Base-by-base conservation (phyloP, 306 rosid species). In the Begonia peltatifolia region DNA sequence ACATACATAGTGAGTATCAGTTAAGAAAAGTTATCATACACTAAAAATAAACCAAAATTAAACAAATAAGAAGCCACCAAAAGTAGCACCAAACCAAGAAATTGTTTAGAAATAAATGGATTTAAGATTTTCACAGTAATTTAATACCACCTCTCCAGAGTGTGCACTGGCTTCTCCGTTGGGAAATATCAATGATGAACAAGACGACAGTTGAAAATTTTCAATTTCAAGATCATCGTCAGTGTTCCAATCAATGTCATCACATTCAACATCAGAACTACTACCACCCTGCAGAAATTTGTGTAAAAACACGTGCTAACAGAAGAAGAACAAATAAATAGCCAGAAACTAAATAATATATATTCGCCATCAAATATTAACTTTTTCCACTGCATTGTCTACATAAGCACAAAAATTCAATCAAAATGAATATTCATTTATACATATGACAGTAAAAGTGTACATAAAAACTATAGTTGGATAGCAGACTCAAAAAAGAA, bases 211-310 rank as follows among this genome's bases (percentile, higher is more conserved):
- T 23, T 71, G 48, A 53, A 76, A 69, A 62, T 76, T 70, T 22
- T 75, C 83, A 73, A 82, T 82, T 69, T 89, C 97, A 23, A 63
- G 73, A 67, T 89, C 97, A 38, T 89, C 97, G 9, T 89, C 97
- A 9, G 84, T 71, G 66, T 78, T 83, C 97, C 95, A 89, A 65
- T 89, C 95, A 59, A 69, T 52, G 25, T 73, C 64, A 41, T 75
- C 87, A 67, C 67, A 54, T 47, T 69, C 80, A 51, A 55, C 59
- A 49, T 74, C 95, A 71, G 83, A 84, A 65, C 71, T 53, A 58
- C 66, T 77, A 36, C 68, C 88, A 54, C 57, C 80, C 97, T 89
- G 80, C 80, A 60, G 25, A 51, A 48, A 50, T 57, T 46, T 6
- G 13, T 12, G 50, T 30, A 9, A 59, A 70, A 42, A 38, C 10